phyloP scores from a whole-genome alignment of 164 flowering plant genomes.

The Sedum album region DNA sequence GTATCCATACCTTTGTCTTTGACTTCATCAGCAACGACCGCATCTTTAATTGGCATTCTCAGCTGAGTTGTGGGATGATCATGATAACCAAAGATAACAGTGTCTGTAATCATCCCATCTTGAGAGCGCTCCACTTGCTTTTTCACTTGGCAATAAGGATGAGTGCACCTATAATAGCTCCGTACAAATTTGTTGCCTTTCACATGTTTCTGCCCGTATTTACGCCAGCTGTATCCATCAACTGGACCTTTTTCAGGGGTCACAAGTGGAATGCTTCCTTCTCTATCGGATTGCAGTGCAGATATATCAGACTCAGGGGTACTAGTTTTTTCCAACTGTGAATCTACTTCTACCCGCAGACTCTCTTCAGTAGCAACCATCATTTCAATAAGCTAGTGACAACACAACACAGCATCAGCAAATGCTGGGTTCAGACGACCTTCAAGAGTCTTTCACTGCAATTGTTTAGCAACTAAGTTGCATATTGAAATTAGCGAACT shows the following conservation, averaged over 20 bases:
- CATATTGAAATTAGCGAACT: too few relatives aligned
- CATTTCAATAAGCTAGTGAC: too few relatives aligned
- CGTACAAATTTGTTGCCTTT: conserved; percentile 8
- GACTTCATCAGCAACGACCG: too few relatives aligned
- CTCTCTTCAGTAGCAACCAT: too few relatives aligned
- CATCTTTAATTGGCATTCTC: conserved; percentile 6
- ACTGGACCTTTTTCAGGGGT: conserved; percentile 1
- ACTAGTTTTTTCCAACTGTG: neutral
- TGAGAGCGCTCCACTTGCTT: conserved; percentile 36
- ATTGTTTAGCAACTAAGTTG: too few relatives aligned
- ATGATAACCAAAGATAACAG: conserved; percentile 53
- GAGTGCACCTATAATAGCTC: conserved; percentile 10
- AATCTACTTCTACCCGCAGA: too few relatives aligned
- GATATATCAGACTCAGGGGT: neutral
- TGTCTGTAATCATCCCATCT: conserved; percentile 48
- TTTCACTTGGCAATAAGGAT: conserved; percentile 7
- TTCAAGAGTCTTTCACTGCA: too few relatives aligned
- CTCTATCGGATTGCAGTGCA: neutral
- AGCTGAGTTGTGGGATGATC: conserved; percentile 53
- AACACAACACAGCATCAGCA: too few relatives aligned
- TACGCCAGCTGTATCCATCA: conserved; percentile 14
- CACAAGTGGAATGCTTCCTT: neutral
- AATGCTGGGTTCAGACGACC: too few relatives aligned
- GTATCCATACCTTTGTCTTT: too few relatives aligned
- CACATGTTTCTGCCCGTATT: conserved; percentile 11